A percentile compares a stretch with the other conserved stretches of the same genome.
Evolutionary conservation across 2,329 filamentous ascomycete genomes (phyloP).

Genomic region (Neonectria faginata): DNA sequence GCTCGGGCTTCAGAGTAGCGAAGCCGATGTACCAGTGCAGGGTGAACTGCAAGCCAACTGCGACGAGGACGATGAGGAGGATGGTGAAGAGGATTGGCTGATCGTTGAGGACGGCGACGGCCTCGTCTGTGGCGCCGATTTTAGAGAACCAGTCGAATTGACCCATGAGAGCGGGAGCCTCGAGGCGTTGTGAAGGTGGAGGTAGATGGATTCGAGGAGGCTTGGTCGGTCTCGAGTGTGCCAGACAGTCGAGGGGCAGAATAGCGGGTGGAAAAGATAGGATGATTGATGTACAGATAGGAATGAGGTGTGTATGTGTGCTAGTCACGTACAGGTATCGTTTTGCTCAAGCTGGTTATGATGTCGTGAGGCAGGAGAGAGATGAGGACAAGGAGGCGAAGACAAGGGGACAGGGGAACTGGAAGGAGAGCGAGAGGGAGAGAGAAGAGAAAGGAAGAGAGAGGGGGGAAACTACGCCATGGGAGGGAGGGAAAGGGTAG

Average conservation of each 20-base stretch:
- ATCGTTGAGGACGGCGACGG: conserved; percentile 70
- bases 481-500: conserved; percentile 19
- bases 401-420: conserved; percentile 5
- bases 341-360: conserved; percentile 2
- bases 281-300: conserved; percentile 22
- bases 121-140: conserved; percentile 68
- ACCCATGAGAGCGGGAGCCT: conserved; percentile 51
- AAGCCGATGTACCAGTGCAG: conserved; percentile 70
- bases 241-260: conserved; percentile 21
- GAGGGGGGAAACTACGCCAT: conserved; percentile 22
- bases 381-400: conserved; percentile 22
- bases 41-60: conserved; percentile 58
- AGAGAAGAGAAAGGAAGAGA: conserved; percentile 14
- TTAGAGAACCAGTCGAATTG: conserved; percentile 68
- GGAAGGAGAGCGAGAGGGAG: conserved; percentile 12
- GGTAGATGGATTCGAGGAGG: conserved; percentile 1
- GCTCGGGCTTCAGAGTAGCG: conserved; percentile 70
- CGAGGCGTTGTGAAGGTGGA: background rate
- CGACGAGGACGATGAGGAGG: conserved; percentile 65
- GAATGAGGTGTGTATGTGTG: conserved; percentile 33
- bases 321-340: conserved; percentile 41
- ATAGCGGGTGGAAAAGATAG: background rate
- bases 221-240: conserved; percentile 19
- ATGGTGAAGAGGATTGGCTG: conserved; percentile 70
- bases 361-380: conserved; percentile 9